Evolutionary conservation across 139 green algal species (phyloP).

Genomic region (Chlorella sp.): DNA sequence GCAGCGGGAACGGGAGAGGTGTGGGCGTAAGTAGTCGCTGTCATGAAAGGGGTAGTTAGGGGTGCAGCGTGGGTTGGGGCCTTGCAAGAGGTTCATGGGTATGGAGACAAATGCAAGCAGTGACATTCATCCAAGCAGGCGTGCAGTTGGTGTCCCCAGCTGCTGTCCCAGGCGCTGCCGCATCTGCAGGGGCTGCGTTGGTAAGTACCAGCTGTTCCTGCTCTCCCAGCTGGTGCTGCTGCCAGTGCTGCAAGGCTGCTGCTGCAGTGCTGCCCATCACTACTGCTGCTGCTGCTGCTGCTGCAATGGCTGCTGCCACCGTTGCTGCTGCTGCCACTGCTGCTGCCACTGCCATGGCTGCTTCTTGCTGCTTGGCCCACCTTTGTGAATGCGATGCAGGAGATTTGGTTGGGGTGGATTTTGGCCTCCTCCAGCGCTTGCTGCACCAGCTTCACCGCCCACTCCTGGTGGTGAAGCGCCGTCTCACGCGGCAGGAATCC

Average conservation of each 20-base stretch:
- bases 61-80: not conserved
- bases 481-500: slow-evolving; percentile 92
- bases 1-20: not conserved
- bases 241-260: too few species aligned
- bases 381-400: slow-evolving; percentile 87
- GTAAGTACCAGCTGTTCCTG: not conserved
- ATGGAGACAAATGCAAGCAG: too few species aligned
- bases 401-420: slow-evolving; percentile 64
- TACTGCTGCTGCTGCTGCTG: not conserved
- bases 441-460: slow-evolving; percentile 67
- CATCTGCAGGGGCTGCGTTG: not conserved
- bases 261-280: too few species aligned
- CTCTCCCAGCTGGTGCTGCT: too few species aligned
- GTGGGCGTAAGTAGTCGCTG: not conserved
- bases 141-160: too few species aligned
- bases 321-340: too few species aligned
- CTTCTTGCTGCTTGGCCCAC: slow-evolving; percentile 9
- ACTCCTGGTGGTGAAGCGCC: slow-evolving; percentile 82
- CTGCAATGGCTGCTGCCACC: not conserved
- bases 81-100: too few species aligned
- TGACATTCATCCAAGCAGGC: too few species aligned
- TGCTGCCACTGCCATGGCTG: too few species aligned
- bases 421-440: slow-evolving; percentile 71
- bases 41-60: not conserved
- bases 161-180: too few species aligned